Evolutionary conservation across 176 grass and related monocot genomes (phyloP), one percentile per base, ranked within the genome.

Genomic region (Coix lacrymajobi): DNA sequence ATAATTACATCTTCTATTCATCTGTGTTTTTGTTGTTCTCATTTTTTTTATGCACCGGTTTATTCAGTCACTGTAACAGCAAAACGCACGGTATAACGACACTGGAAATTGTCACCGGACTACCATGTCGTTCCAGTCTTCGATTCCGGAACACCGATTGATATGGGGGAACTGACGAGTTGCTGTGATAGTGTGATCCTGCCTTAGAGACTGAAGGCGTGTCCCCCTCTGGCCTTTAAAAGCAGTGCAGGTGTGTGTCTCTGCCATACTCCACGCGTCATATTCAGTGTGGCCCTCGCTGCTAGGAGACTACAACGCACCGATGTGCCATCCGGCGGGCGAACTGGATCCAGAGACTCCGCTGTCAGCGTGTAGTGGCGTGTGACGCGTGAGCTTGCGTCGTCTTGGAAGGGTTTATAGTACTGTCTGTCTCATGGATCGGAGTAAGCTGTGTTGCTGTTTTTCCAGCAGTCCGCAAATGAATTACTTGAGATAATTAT

Each of bases 321-420:
- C 32, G 54, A 73, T 49, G 85, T 71, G 79, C 0, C 64, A 1
- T 49, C 73, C 33, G 20, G 20, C 40, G 37, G 69, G 8, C 68
- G 11, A 68, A 75, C 69, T 3, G 57, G 36, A 38, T 75, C 63
- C 82, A 77, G 4, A 77, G 1, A 85, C 82, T 76, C 6, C 17
- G 24, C 77, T 81, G 57, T 85, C 82, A 62, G 48, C 69, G 6
- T 40, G n/a, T 7, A 76, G 62, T 70, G 77, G 38, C 69, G 69
- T 66, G 81, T n/a, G n/a, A n/a, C n/a, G n/a, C n/a, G n/a, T n/a
- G n/a, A n/a, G n/a, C n/a, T n/a, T n/a, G 76, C 28, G 76, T 49
- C 76, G 52, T 51, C 69, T 89, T 75, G 69, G 56, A 60, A 69
- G 30, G 69, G 68, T 49, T 49, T 73, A 39, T 6, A 22, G 65